Conservation (phyloP, 371 early-diverging fungal genomes). For the Apophysomyces variabilis region DNA sequence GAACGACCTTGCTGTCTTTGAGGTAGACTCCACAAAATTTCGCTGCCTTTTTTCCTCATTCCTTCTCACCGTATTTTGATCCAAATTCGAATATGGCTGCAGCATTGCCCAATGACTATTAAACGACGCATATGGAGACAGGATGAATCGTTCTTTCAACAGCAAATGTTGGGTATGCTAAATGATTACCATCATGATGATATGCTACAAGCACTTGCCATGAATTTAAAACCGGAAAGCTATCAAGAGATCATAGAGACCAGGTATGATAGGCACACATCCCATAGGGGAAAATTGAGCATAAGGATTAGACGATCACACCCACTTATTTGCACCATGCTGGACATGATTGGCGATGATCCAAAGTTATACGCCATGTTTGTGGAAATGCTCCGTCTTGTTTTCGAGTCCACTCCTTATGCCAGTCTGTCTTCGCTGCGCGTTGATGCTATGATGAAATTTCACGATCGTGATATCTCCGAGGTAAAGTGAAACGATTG, state of each 20-base stretch:
- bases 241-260: slow-evolving; percentile 53
- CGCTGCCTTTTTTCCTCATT: neutral
- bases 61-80: neutral
- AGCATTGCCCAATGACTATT: slow-evolving; percentile 46
- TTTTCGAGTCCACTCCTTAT: slow-evolving; percentile 62
- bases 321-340: slow-evolving; percentile 53
- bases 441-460: slow-evolving; percentile 71
- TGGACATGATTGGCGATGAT: slow-evolving; percentile 60
- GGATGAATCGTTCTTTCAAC: slow-evolving; percentile 49
- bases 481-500: slow-evolving; percentile 28
- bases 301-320: slow-evolving; percentile 54
- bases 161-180: slow-evolving; percentile 44
- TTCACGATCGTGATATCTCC: slow-evolving; percentile 63
- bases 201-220: slow-evolving; percentile 41
- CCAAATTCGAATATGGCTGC: slow-evolving; percentile 5
- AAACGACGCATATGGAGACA: slow-evolving; percentile 56
- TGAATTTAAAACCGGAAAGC: slow-evolving; percentile 55
- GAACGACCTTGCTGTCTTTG: slow-evolving; percentile 51
- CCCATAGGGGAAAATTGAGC: neutral
- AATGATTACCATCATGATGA: slow-evolving; percentile 51
- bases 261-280: slow-evolving; percentile 32
- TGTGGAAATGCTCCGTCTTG: slow-evolving; percentile 58
- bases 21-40: slow-evolving; percentile 23
- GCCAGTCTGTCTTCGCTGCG: slow-evolving; percentile 67
- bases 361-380: slow-evolving; percentile 63